Conservation (phyloP, 495 filamentous ascomycete species). For the Hyaloscypha hepaticicola region DNA sequence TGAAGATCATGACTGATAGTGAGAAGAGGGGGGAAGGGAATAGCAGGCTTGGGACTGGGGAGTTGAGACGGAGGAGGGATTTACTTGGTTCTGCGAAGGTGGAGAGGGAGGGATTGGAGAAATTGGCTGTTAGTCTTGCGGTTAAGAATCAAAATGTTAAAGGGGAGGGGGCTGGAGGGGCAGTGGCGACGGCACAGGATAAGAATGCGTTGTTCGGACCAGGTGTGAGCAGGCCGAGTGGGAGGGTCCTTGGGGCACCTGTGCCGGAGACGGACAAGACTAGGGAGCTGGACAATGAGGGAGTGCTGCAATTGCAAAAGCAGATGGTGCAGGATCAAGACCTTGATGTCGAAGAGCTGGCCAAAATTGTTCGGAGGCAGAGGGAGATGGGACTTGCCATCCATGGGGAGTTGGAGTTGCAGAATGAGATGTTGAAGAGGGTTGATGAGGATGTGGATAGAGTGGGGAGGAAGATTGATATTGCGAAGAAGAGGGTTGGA, state of each 20-base stretch:
- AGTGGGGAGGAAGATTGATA: slow-evolving; percentile 71
- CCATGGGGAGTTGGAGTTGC: slow-evolving; percentile 77
- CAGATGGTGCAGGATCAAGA: slow-evolving; percentile 89
- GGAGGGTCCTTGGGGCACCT: slow-evolving; percentile 75
- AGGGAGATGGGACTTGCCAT: slow-evolving; percentile 85
- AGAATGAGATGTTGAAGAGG: slow-evolving; percentile 77
- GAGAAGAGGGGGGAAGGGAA: slow-evolving; percentile 36
- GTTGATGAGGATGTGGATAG: slow-evolving; percentile 74
- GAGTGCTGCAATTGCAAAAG: slow-evolving; percentile 80
- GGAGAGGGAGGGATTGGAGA: slow-evolving; percentile 85
- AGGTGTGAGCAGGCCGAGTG: slow-evolving; percentile 34
- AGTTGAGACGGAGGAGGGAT: slow-evolving; percentile 78
- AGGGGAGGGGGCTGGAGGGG: slow-evolving; percentile 6
- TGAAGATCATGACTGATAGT: slow-evolving; percentile 51
- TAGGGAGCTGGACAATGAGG: slow-evolving; percentile 84
- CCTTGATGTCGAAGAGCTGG: slow-evolving; percentile 69
- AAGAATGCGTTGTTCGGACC: slow-evolving; percentile 54
- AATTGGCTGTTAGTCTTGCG: slow-evolving; percentile 71
- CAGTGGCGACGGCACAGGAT: slow-evolving; percentile 48
- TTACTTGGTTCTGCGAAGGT: slow-evolving; percentile 72
- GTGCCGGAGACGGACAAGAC: slow-evolving; percentile 83
- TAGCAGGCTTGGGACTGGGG: slow-evolving; percentile 68
- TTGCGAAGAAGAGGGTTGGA: slow-evolving; percentile 78
- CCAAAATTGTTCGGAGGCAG: slow-evolving; percentile 74
- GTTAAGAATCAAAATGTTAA: slow-evolving; percentile 21